Conservation (phyloP, 768 basidiomycete genomes). For the Trametes coccinea region DNA sequence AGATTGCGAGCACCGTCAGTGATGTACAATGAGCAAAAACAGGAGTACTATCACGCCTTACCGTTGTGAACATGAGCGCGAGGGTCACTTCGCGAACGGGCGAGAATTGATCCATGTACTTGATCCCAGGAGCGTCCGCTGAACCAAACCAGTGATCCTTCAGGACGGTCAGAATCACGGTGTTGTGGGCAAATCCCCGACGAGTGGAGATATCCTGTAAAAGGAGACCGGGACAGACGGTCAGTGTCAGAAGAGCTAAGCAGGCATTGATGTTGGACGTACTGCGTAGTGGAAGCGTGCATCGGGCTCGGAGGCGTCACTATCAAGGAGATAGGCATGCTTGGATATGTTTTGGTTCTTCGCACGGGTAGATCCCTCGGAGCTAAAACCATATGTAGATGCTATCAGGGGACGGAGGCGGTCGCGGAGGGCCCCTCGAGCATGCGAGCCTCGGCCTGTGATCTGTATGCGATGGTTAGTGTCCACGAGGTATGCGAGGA, state of each 20-base stretch:
- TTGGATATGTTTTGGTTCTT: background rate
- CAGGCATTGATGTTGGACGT: too few relatives aligned
- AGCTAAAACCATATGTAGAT: background rate
- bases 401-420: background rate
- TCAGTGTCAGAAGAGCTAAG: too few relatives aligned
- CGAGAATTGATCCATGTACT: background rate
- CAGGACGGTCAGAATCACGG: too few relatives aligned
- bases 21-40: too few relatives aligned
- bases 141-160: background rate
- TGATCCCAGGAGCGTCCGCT: background rate
- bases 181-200: too few relatives aligned
- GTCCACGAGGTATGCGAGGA: too few relatives aligned
- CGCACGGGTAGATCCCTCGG: background rate
- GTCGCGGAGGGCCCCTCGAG: background rate
- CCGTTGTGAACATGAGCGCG: slow-evolving; percentile 4
- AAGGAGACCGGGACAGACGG: too few relatives aligned
- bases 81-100: slow-evolving; percentile 6
- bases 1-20: too few relatives aligned
- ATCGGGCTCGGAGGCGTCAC: background rate
- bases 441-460: background rate
- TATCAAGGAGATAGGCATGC: background rate
- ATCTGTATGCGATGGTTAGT: background rate
- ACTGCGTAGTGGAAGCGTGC: background rate
- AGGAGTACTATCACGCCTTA: background rate
- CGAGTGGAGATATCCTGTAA: too few relatives aligned